These are phyloP conservation scores for Amanita subjunquillea DNA, from an alignment of 768 basidiomycete species.

Conservation along the genomic window DNA sequence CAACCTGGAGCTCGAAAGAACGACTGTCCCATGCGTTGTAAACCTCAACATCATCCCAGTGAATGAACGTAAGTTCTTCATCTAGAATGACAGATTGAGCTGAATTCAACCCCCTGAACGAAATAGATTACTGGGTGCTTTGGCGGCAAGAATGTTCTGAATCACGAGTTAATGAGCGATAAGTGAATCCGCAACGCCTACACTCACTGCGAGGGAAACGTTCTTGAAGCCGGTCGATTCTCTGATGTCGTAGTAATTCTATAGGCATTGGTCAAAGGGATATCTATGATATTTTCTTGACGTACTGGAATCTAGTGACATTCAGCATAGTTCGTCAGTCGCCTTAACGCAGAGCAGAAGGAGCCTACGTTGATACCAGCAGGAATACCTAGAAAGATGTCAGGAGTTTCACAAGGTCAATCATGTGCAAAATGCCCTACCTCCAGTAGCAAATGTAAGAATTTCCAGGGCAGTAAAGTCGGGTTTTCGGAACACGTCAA, in stretches of 20 bases:
- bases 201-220: conserved; percentile 65
- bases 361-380: conserved; percentile 69
- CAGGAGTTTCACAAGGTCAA: neutral
- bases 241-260: conserved; percentile 80
- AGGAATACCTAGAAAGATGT: conserved; percentile 50
- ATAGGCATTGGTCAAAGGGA: neutral
- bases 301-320: conserved; percentile 50
- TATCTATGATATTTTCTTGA: neutral
- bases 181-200: neutral
- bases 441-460: conserved; percentile 74
- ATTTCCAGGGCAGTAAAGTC: conserved; percentile 85
- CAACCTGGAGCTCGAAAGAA: conserved; percentile 83
- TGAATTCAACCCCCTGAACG: neutral
- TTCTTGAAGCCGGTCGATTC: conserved; percentile 84
- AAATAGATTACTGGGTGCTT: conserved; percentile 55
- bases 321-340: neutral
- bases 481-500: conserved; percentile 74
- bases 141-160: conserved; percentile 81
- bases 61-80: conserved; percentile 74
- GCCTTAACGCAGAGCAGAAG: neutral
- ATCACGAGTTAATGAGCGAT: neutral
- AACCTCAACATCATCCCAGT: conserved; percentile 63
- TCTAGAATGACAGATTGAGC: conserved; percentile 25
- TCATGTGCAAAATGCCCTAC: conserved; percentile 23
- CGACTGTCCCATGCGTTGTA: conserved; percentile 72